Evolutionary conservation across 2,329 filamentous ascomycete species (phyloP).

Genomic region (Venturia asperata): DNA sequence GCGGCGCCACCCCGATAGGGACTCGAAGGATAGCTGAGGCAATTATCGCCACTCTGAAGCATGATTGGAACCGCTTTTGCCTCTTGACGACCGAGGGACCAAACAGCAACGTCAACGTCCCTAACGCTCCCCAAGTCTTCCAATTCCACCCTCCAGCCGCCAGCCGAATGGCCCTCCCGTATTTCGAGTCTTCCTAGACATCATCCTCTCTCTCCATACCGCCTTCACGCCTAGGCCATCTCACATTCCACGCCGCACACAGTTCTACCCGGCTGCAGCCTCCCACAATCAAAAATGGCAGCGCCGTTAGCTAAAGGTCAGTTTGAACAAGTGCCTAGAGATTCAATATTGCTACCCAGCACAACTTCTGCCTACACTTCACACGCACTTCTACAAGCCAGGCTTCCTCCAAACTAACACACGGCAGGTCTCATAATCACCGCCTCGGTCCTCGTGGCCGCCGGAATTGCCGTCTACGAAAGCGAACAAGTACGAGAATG

Average conservation of each 20-base stretch:
- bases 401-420: neutral
- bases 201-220: neutral
- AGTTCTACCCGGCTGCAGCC: slow-evolving; percentile 5
- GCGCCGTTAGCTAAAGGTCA: slow-evolving; percentile 11
- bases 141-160: neutral
- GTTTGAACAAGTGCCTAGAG: neutral
- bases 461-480: slow-evolving; percentile 57
- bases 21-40: neutral
- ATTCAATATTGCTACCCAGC: neutral
- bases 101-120: neutral
- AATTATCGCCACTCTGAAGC: neutral
- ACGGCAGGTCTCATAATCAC: slow-evolving; percentile 41
- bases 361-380: neutral
- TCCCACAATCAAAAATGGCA: neutral
- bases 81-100: neutral
- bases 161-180: neutral
- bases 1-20: neutral
- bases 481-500: slow-evolving; percentile 57
- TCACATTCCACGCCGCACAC: neutral
- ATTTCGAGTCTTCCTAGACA: neutral
- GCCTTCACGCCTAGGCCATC: neutral
- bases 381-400: neutral
- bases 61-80: neutral
- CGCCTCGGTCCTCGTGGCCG: slow-evolving; percentile 54
- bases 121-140: neutral